phyloP scores from a whole-genome alignment of 2,329 filamentous ascomycete species.

The Drechmeria coniospora region DNA sequence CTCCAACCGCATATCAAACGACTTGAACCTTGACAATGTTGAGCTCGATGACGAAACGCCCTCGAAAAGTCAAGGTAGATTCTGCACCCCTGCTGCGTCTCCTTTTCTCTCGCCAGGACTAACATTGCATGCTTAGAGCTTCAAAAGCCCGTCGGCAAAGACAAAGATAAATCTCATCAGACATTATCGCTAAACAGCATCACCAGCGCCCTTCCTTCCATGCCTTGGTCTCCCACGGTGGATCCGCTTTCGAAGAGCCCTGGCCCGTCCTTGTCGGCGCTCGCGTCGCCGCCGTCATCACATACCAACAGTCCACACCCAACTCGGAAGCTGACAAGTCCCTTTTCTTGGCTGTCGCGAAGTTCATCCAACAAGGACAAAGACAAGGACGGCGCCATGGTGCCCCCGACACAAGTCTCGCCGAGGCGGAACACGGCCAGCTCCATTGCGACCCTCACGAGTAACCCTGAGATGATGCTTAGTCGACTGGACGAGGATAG shows the following conservation, averaged over 20 bases:
- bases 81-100: neutral
- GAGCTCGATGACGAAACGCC: conserved; percentile 47
- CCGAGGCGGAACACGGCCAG: conserved; percentile 58
- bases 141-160: conserved; percentile 19
- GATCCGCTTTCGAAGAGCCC: conserved; percentile 31
- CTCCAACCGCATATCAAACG: conserved; percentile 29
- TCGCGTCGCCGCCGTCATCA: conserved; percentile 15
- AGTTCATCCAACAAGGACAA: conserved; percentile 44
- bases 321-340: conserved; percentile 64
- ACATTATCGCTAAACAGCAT: conserved; percentile 54
- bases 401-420: conserved; percentile 32
- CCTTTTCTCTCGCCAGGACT: no score
- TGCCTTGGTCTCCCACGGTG: conserved; percentile 53
- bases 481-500: conserved; percentile 60
- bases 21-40: conserved; percentile 41
- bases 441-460: conserved; percentile 62
- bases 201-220: conserved; percentile 54
- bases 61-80: conserved; percentile 17
- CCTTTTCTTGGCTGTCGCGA: conserved; percentile 74
- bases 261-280: conserved; percentile 16
- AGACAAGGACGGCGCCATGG: conserved; percentile 28
- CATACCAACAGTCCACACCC: conserved; percentile 17
- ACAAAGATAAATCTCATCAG: conserved; percentile 30
- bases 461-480: conserved; percentile 68
- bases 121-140: conserved; percentile 11